Evolutionary conservation across 73 alveolate species (phyloP), one percentile per base, ranked within the genome.

Genomic region (Stentor roeselii): DNA sequence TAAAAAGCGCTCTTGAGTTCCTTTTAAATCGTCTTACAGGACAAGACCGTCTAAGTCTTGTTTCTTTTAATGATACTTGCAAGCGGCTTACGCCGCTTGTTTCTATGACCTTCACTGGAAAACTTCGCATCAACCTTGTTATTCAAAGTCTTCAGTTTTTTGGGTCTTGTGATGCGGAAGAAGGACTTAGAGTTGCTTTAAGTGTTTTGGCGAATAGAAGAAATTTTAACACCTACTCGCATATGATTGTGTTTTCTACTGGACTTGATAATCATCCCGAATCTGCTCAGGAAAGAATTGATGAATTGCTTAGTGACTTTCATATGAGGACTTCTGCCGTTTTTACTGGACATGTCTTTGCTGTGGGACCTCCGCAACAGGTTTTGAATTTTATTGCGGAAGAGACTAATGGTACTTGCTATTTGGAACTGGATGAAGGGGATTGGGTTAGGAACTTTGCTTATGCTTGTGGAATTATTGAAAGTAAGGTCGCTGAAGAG

Each of bases 21-120:
- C 58, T 92, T 50, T 75, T 92, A 59, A 82, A 88, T 41, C 60
- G 86, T 59, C 88, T 92, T 85, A 80, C 80, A 58, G 87, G 61
- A 14, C 85, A 92, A 34, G 97, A 92, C 84, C 78, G 95, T 86
- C 50, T 92, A 36, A 78, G 89, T 27, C 30, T 92, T 75, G 84
- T 92, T 3, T 80, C 86, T 36, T 92, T 92, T 38, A 90, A 91
- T 61, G 88, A 91, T 39, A 82, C 84, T 39, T 87, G 94, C 41
- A 83, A 82, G 60, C 83, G 84, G 39, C 60, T 86, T 3, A 82
- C 89, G 42, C 90, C 91, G 15, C 87, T 86, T 60, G 59, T 88
- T 32, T 84, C 85, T 74, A 87, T 85, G 86, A 90, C 92, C 3
- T 42, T 78, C 59, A 84, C 74, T 60, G 67, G 88, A 35, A 92